Base-by-base conservation (phyloP, 1,139 yeast genomes). In the Taiozyma sp. region DNA sequence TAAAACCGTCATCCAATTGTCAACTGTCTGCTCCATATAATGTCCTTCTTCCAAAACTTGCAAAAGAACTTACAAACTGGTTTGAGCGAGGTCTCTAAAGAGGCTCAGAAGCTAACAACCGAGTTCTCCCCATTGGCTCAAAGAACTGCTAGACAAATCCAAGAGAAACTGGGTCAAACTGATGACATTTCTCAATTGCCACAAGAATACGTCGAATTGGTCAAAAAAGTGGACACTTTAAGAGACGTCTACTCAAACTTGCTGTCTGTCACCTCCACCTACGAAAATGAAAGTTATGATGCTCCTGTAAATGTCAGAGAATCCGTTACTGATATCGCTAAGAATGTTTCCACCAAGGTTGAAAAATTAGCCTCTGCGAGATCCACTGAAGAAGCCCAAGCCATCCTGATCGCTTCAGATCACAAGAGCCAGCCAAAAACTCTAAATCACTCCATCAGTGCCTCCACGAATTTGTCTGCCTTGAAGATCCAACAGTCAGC, bases 141-240 rank as follows among this genome's bases (percentile, higher is more conserved):
- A 69, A 81, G 96, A 66, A 88, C 96, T 23, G 81, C 85, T 50
- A 80, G 96, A 57, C 70, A 85, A 65, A 82, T 89, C 51, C 95
- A 87, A 68, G 96, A 89, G 69, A 80, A 73, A 61, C 78, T 89
- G 43, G 96, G 96, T 43, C 84, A 85, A 60, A 84, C 80, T 36
- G 91, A 87, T 51, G 96, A 89, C 63, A 78, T 78, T 57, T 85
- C 93, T 49, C 93, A 88, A 67, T 76, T 90, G 59, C 97, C 97
- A 43, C 81, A 84, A 48, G 96, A 90, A 66, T 89, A 88, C 67
- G 67, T 80, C 36, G 93, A 87, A 54, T 75, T 89, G 58, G 96
- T 92, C 57, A 74, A 74, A 56, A 83, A 83, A 64, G 83, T 91
- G 54, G 95, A 89, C 66, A 83, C 87, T 51, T 78, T 89, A 65